Evolutionary conservation across 176 grass and related monocot genomes (phyloP).

Genomic region (Leersia perrieri): DNA sequence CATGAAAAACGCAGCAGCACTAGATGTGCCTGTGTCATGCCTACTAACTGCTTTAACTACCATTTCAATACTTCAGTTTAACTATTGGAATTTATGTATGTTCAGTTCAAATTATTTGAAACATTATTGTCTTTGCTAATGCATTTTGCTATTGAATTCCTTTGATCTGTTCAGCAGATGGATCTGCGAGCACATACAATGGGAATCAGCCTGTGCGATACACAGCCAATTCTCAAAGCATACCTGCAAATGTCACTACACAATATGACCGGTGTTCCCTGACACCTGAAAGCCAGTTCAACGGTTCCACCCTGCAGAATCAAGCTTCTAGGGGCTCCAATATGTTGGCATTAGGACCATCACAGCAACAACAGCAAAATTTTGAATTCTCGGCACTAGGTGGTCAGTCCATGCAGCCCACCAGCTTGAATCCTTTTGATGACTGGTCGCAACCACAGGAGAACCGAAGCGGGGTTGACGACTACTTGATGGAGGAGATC

Average conservation of each 20-base stretch:
- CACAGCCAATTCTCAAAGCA: constrained; percentile 35
- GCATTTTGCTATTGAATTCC: constrained; percentile 5
- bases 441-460: constrained; percentile 48
- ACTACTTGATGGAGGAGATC: constrained; percentile 96
- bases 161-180: constrained; percentile 45
- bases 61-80: constrained; percentile 15
- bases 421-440: constrained; percentile 38
- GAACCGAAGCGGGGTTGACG: constrained; percentile 52
- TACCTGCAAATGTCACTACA: constrained; percentile 20
- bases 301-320: constrained; percentile 38
- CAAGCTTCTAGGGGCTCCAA: constrained; percentile 48
- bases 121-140: constrained; percentile 1
- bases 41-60: neutral
- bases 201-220: constrained; percentile 47
- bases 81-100: neutral
- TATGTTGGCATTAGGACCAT: constrained; percentile 53
- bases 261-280: constrained; percentile 45
- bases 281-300: constrained; percentile 51
- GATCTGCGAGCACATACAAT: constrained; percentile 41
- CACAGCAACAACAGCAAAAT: constrained; percentile 47
- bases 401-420: constrained; percentile 35
- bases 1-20: neutral
- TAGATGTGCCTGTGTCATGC: neutral
- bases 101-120: neutral
- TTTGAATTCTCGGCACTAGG: constrained; percentile 46